A percentile compares a stretch with the other conserved stretches of the same genome.
Evolutionary conservation across 2,329 filamentous ascomycete genomes (phyloP).

Genomic region (Daldinia eschscholtzii): DNA sequence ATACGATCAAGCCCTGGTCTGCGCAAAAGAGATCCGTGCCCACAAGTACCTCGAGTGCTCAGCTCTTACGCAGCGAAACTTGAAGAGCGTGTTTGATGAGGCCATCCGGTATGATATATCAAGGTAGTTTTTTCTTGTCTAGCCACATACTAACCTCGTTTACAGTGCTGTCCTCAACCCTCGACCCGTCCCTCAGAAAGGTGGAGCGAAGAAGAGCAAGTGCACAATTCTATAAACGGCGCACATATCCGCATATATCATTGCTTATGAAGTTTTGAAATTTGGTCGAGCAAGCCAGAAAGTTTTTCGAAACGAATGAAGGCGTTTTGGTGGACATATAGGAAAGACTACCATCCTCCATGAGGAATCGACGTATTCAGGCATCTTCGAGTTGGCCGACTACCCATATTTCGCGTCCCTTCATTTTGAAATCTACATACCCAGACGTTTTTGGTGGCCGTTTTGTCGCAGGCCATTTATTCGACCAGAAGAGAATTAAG

Average conservation of each 20-base stretch:
- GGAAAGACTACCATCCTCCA: slow-evolving; percentile 48
- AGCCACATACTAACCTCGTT: slow-evolving; percentile 39
- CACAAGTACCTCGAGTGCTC: slow-evolving; percentile 99
- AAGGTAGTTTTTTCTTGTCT: slow-evolving; percentile 46
- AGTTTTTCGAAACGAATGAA: slow-evolving; percentile 48
- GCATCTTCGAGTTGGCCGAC: slow-evolving; percentile 46
- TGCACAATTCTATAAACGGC: slow-evolving; percentile 74
- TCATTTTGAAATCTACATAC: slow-evolving; percentile 49
- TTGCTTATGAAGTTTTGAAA: slow-evolving; percentile 41
- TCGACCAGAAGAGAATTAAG: slow-evolving; percentile 21
- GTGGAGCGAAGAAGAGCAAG: slow-evolving; percentile 70
- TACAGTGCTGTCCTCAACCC: slow-evolving; percentile 78
- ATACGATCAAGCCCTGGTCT: slow-evolving; percentile 89
- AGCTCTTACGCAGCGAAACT: slow-evolving; percentile 92
- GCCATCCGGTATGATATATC: slow-evolving; percentile 84
- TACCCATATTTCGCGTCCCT: slow-evolving; percentile 49
- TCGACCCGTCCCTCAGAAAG: slow-evolving; percentile 66
- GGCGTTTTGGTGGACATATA: slow-evolving; percentile 53
- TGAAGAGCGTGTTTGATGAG: slow-evolving; percentile 99
- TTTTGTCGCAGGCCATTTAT: slow-evolving; percentile 33
- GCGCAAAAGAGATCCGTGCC: slow-evolving; percentile 93
- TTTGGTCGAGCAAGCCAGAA: slow-evolving; percentile 46
- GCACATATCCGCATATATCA: slow-evolving; percentile 20
- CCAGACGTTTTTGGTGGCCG: slow-evolving; percentile 42
- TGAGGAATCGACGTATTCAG: slow-evolving; percentile 49